These are phyloP conservation scores for Lichtheimia hyalospora DNA, from an alignment of 371 early-diverging fungal species.

Conservation along the genomic window DNA sequence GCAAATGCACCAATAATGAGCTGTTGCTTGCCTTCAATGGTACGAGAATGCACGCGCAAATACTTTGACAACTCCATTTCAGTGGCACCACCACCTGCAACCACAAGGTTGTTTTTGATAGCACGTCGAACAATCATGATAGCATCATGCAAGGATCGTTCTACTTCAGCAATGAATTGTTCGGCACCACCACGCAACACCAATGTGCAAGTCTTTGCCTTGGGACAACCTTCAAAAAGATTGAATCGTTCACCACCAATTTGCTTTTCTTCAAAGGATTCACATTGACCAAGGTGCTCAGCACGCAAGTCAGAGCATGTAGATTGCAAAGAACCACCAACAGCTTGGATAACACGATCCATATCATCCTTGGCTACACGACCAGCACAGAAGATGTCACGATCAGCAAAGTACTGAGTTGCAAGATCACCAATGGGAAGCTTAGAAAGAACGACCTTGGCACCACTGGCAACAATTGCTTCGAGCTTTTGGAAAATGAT, in stretches of 20 bases:
- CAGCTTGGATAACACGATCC: constrained; percentile 92
- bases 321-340: constrained; percentile 94
- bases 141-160: constrained; percentile 98
- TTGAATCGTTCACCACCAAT: constrained; percentile 99
- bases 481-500: constrained; percentile 99
- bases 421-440: constrained; percentile 99
- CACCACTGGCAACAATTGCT: constrained; percentile 96
- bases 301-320: constrained; percentile 84
- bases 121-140: constrained; percentile 98
- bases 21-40: constrained; percentile 96
- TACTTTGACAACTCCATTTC: constrained; percentile 98
- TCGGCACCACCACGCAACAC: constrained; percentile 99
- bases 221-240: constrained; percentile 91
- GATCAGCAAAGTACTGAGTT: constrained; percentile 99
- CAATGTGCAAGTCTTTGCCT: constrained; percentile 95
- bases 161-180: constrained; percentile 99
- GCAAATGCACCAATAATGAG: constrained; percentile 96
- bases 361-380: constrained; percentile 96
- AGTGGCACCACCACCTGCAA: constrained; percentile 98
- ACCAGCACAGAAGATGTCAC: constrained; percentile 99
- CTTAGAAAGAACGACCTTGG: constrained; percentile 99
- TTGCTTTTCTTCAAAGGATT: constrained; percentile 96
- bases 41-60: constrained; percentile 89
- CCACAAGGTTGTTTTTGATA: constrained; percentile 92
- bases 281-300: constrained; percentile 90